Percentiles rank a stretch among this genome's conserved stretches.
phyloP scores from a whole-genome alignment of 2,329 filamentous ascomycete species.

The Pseudogymnoascus sp. region DNA sequence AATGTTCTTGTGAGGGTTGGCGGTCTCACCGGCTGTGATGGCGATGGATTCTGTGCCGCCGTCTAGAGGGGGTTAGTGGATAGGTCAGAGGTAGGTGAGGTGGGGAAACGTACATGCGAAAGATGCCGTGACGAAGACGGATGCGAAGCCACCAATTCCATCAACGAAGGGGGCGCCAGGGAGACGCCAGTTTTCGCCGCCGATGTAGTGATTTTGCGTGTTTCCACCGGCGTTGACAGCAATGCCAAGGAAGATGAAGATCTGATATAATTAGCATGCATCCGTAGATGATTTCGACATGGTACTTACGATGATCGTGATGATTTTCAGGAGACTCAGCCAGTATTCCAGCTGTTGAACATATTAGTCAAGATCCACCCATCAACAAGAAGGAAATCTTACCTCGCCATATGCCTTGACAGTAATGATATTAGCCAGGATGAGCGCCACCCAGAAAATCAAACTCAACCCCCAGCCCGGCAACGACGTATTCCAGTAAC shows the following conservation, averaged over 20 bases:
- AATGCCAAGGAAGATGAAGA: slow-evolving; percentile 57
- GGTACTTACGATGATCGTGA: slow-evolving; percentile 39
- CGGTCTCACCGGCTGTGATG: slow-evolving; percentile 59
- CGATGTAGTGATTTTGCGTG: slow-evolving; percentile 44
- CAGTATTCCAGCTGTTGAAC: slow-evolving; percentile 41
- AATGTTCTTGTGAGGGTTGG: slow-evolving; percentile 51
- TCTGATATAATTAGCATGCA: slow-evolving; percentile 24
- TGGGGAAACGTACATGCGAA: slow-evolving; percentile 41
- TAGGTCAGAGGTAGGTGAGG: slow-evolving; percentile 27
- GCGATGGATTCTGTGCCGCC: slow-evolving; percentile 57
- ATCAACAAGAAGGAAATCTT: slow-evolving; percentile 8
- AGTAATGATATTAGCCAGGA: slow-evolving; percentile 44
- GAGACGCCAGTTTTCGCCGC: slow-evolving; percentile 48
- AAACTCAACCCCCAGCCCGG: slow-evolving; percentile 56
- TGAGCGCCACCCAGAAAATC: slow-evolving; percentile 50
- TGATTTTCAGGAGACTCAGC: slow-evolving; percentile 46
- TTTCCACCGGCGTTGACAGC: slow-evolving; percentile 53
- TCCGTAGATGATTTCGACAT: not conserved
- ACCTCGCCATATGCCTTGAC: slow-evolving; percentile 48
- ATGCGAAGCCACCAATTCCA: slow-evolving; percentile 58
- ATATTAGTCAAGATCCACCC: not conserved
- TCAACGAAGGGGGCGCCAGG: slow-evolving; percentile 56
- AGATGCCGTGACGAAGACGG: slow-evolving; percentile 53
- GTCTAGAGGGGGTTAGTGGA: slow-evolving; percentile 14
- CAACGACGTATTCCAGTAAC: slow-evolving; percentile 55